Base-by-base conservation (phyloP, 441 rosid species). In the Dalechampia spathulata region DNA sequence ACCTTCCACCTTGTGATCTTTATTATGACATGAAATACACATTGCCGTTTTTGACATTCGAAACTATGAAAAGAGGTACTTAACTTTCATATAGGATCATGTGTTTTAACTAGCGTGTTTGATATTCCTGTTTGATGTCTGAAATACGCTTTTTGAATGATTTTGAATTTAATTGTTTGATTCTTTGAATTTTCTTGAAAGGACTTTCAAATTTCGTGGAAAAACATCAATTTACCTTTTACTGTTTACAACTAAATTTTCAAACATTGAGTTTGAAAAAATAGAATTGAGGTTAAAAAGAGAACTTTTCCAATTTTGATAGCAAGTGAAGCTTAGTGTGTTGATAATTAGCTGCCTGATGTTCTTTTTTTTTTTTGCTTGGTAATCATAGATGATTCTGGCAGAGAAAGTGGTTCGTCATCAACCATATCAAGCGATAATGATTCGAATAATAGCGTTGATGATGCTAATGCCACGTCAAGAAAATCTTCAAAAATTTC, bases 381-480 rank as follows among this genome's bases (percentile, higher is more conserved):
- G 22, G 3, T 13, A 7, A 30, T 15, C 12, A 9, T 16, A 71
- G 65, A 66, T 36, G 50, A 41, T 32, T 25, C 52, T 27, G 25
- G 20, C 23, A 49, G 44, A 16, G 60, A 66, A 16, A 43, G 51
- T 49, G 71, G 62, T 19, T 60, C 59, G 57, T 45, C 77, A 5
- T 71, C 75, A 25, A 63, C 60, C 2, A 55, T 68, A 52, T 72
- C 73, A 19, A 61, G 68, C 40, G 77, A 60, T 42, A 47, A 22
- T n/a, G 36, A 58, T 25, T 58, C 62, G 23, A 48, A 57, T 11
- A 34, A 37, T 5, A 23, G 13, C 15, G 22, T 9, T 4, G 2
- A 1, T 34, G 43, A 14, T 32, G 43, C 2, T 5, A n/a, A 46
- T 22, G 34, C 16, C n/a, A 5, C 17, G 16, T 2, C 20, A 22